phyloP scores from a whole-genome alignment of 169 alveolate species.

The Miamiensis avidus region DNA sequence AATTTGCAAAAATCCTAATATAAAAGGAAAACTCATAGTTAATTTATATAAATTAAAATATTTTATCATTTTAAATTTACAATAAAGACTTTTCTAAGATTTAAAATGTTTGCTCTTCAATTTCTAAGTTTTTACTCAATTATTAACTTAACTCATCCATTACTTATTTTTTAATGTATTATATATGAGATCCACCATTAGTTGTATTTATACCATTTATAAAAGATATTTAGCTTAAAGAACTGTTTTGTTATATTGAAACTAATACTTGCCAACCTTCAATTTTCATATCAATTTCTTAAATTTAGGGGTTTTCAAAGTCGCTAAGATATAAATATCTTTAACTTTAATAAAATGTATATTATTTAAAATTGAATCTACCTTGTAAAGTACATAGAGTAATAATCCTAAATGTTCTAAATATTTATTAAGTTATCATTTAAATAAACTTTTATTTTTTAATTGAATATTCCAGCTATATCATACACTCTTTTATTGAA shows the following conservation, averaged over 20 bases:
- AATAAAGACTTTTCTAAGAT: neutral
- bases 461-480: constrained; percentile 97
- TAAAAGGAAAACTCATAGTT: neutral
- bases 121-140: constrained; percentile 93
- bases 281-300: constrained; percentile 71
- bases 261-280: constrained; percentile 88
- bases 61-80: too few relatives aligned
- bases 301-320: constrained; percentile 31
- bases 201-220: constrained; percentile 98
- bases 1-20: constrained; percentile 93
- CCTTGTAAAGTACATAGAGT: constrained; percentile 87
- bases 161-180: constrained; percentile 95
- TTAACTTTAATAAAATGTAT: neutral
- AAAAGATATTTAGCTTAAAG: constrained; percentile 97
- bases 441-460: constrained; percentile 88
- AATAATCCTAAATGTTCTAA: constrained; percentile 93
- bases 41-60: too few relatives aligned
- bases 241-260: constrained; percentile 85
- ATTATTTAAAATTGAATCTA: neutral
- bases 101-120: constrained; percentile 72
- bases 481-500: constrained; percentile 98
- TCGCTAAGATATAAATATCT: neutral
- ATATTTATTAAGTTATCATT: constrained; percentile 92
- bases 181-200: constrained; percentile 99
- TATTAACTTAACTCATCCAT: constrained; percentile 92